Evolutionary conservation across 176 grass and related monocot genomes (phyloP).

Genomic region (Oryza coarctata): DNA sequence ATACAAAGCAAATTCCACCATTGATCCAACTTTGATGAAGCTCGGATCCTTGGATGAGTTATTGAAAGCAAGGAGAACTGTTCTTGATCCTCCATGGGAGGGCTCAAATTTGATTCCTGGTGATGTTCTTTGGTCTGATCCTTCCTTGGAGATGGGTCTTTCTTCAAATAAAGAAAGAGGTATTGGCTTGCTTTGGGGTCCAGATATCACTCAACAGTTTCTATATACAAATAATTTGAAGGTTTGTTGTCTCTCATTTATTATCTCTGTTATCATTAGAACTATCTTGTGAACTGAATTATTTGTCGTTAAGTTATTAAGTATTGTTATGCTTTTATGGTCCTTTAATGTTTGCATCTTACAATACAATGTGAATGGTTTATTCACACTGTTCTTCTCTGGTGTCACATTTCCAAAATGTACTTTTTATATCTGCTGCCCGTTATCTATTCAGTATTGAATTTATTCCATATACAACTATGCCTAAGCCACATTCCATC

Average conservation of each 20-base stretch:
- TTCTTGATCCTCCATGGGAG: conserved; percentile 94
- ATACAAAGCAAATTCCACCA: conserved; percentile 21
- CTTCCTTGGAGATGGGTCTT: conserved; percentile 67
- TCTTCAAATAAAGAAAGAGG: conserved; percentile 88
- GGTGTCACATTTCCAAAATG: not conserved
- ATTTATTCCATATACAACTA: not conserved
- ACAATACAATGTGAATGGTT: not conserved
- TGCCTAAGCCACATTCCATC: not conserved
- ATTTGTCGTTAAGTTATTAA: not conserved
- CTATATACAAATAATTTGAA: conserved; percentile 78
- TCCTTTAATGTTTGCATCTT: not conserved
- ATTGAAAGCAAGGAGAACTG: conserved; percentile 80
- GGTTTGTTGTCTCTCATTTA: conserved; percentile 48
- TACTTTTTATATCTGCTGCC: not conserved
- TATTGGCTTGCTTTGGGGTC: conserved; percentile 98
- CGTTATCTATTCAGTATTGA: not conserved
- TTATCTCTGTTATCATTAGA: not conserved
- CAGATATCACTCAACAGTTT: conserved; percentile 94
- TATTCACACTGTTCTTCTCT: not conserved
- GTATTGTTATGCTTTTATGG: not conserved
- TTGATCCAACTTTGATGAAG: conserved; percentile 51
- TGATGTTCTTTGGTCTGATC: conserved; percentile 98
- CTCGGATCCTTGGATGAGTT: conserved; percentile 90
- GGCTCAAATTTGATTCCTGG: conserved; percentile 88
- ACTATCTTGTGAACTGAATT: not conserved